Conservation (phyloP, 306 rosid genomes). For the Castanea sativa region DNA sequence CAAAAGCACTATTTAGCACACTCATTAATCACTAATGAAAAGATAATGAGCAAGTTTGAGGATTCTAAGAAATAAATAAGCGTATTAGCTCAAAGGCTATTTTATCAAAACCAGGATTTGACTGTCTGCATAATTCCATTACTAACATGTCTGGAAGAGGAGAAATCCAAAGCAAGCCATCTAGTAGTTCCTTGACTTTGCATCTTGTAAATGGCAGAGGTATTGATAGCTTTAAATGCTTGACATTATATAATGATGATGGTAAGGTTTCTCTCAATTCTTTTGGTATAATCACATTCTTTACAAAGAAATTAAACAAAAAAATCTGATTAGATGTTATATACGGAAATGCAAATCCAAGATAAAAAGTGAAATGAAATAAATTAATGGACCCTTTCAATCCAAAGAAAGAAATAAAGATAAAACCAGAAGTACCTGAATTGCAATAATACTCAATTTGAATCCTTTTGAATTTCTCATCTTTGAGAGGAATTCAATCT, state of each 20-base stretch:
- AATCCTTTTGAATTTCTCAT: too few relatives aligned
- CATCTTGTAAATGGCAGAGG: neutral
- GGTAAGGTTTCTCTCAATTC: slow-evolving; percentile 13
- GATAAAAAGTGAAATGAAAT: neutral
- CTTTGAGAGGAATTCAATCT: too few relatives aligned
- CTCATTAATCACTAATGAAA: neutral
- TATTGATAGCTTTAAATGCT: neutral
- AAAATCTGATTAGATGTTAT: neutral
- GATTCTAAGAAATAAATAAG: neutral
- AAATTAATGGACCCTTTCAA: too few relatives aligned
- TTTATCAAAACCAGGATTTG: too few relatives aligned
- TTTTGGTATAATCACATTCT: slow-evolving; percentile 1
- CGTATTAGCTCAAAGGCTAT: neutral
- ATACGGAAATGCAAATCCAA: neutral
- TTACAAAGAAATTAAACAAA: neutral
- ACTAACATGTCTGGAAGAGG: slow-evolving; percentile 1
- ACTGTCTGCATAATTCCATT: neutral
- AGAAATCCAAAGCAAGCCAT: slow-evolving; percentile 16
- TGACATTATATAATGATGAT: slow-evolving; percentile 11
- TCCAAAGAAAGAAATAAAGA: too few relatives aligned
- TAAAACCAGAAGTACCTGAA: too few relatives aligned
- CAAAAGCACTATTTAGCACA: neutral
- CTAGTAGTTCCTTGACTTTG: neutral
- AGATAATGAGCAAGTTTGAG: neutral
- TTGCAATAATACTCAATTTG: too few relatives aligned